A percentile compares a stretch with the other conserved stretches of the same genome.
Conservation (phyloP, 1,284 basidiomycete genomes). For the Limonomyces culmigenus region DNA sequence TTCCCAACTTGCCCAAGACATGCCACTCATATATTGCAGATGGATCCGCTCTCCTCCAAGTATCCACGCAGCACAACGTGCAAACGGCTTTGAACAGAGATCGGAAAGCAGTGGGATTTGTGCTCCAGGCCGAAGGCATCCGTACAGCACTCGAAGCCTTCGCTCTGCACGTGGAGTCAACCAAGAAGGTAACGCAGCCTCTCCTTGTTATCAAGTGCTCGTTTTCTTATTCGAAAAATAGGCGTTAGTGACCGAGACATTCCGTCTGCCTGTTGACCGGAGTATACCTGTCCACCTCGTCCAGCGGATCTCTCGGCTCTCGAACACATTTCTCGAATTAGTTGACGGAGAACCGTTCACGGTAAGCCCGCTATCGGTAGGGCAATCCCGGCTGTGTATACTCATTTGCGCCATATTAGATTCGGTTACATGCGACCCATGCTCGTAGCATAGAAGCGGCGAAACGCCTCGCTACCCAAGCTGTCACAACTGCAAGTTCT, state of each 20-base stretch:
- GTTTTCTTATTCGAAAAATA: slow-evolving; percentile 9
- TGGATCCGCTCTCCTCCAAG: slow-evolving; percentile 37
- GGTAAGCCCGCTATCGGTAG: background rate
- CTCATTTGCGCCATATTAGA: slow-evolving; percentile 17
- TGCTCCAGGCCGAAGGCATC: slow-evolving; percentile 34
- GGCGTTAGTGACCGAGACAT: slow-evolving; percentile 25
- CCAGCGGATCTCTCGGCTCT: slow-evolving; percentile 46
- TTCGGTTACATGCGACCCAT: slow-evolving; percentile 34
- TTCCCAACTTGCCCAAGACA: slow-evolving; percentile 3
- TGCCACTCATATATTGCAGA: slow-evolving; percentile 22
- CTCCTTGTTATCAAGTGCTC: too few species aligned
- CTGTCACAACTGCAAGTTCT: slow-evolving; percentile 29
- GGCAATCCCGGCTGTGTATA: too few species aligned
- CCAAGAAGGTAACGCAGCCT: too few species aligned
- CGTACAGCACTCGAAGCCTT: slow-evolving; percentile 10
- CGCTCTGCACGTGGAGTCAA: slow-evolving; percentile 1
- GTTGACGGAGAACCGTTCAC: slow-evolving; percentile 27
- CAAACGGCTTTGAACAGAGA: slow-evolving; percentile 37
- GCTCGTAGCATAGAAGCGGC: slow-evolving; percentile 23
- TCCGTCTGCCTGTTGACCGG: slow-evolving; percentile 27
- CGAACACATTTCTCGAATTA: slow-evolving; percentile 41
- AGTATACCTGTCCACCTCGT: slow-evolving; percentile 26
- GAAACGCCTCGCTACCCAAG: slow-evolving; percentile 32
- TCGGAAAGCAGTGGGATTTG: slow-evolving; percentile 39
- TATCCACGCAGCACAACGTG: slow-evolving; percentile 42